Conservation (phyloP, 495 filamentous ascomycete genomes). For the Hypoxylon subgilvum region DNA sequence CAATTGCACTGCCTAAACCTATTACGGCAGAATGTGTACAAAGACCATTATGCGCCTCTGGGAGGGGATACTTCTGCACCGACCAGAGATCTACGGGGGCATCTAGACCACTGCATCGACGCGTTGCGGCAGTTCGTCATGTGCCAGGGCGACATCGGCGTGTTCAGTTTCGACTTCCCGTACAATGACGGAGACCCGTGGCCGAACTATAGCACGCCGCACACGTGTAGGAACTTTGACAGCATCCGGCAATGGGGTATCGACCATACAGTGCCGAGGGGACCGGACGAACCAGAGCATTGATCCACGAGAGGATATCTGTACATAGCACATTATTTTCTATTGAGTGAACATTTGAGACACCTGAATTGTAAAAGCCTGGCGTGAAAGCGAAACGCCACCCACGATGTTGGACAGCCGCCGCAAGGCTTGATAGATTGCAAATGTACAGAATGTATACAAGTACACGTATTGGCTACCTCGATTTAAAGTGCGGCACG, state of each 20-base stretch:
- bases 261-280: conserved; percentile 54
- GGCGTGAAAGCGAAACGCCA: background rate
- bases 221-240: conserved; percentile 59
- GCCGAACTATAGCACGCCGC: conserved; percentile 57
- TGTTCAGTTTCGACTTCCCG: conserved; percentile 56
- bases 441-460: no score
- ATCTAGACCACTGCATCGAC: conserved; percentile 59
- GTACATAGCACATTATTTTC: conserved; percentile 4
- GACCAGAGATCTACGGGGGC: conserved; percentile 40
- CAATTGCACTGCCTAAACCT: conserved; percentile 63
- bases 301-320: conserved; percentile 11
- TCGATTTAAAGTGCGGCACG: no score
- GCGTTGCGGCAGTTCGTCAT: conserved; percentile 57
- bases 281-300: conserved; percentile 38
- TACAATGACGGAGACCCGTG: conserved; percentile 51
- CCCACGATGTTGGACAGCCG: conserved; percentile 16
- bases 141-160: conserved; percentile 57
- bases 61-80: conserved; percentile 46
- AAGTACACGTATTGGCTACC: no score
- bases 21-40: conserved; percentile 55
- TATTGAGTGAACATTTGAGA: conserved; percentile 5
- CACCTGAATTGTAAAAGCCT: background rate
- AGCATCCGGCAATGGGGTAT: conserved; percentile 55
- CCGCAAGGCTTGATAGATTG: background rate
- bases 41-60: conserved; percentile 53